A percentile compares a stretch with the other conserved stretches of the same genome.
Evolutionary conservation across 1,284 basidiomycete genomes (phyloP).

Genomic region (Microbotryum lychnidis-dioicae): DNA sequence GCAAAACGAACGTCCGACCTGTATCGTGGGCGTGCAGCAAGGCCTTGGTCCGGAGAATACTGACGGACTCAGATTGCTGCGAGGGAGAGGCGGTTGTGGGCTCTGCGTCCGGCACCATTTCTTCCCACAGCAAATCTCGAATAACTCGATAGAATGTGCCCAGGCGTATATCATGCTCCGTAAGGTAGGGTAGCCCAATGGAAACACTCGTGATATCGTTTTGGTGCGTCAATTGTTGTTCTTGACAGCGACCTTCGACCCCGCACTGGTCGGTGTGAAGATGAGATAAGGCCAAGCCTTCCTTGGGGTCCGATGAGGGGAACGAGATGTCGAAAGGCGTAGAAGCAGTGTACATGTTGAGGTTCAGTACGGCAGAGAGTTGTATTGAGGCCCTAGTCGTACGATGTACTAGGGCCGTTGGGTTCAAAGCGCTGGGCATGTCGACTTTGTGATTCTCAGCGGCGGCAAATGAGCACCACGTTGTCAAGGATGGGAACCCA

Average conservation of each 20-base stretch:
- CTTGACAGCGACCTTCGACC: too few species aligned
- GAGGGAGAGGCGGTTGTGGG: neutral
- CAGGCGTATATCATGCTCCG: constrained; percentile 33
- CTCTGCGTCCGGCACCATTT: constrained; percentile 11
- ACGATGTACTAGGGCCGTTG: constrained; percentile 60
- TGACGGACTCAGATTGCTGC: constrained; percentile 38
- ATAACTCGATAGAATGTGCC: constrained; percentile 6
- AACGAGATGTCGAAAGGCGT: neutral
- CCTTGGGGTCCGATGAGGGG: constrained; percentile 16
- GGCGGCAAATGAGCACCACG: neutral
- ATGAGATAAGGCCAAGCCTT: neutral
- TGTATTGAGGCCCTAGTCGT: constrained; percentile 60
- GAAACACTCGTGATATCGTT: constrained; percentile 64
- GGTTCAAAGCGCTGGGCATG: constrained; percentile 55
- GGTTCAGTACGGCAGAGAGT: constrained; percentile 62
- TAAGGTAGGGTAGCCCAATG: constrained; percentile 56
- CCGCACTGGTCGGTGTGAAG: too few species aligned
- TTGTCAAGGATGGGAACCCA: constrained; percentile 15
- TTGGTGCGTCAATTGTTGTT: constrained; percentile 47
- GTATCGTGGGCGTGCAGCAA: constrained; percentile 45
- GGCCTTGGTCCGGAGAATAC: constrained; percentile 76
- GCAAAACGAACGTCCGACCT: constrained; percentile 54
- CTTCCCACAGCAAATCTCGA: constrained; percentile 60
- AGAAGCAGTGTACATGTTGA: constrained; percentile 58
- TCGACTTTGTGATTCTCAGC: neutral